A percentile compares a stretch with the other conserved stretches of the same genome.
Conservation (phyloP, 192 early-diverging fungal species). For the Nowakowskiella sp. region DNA sequence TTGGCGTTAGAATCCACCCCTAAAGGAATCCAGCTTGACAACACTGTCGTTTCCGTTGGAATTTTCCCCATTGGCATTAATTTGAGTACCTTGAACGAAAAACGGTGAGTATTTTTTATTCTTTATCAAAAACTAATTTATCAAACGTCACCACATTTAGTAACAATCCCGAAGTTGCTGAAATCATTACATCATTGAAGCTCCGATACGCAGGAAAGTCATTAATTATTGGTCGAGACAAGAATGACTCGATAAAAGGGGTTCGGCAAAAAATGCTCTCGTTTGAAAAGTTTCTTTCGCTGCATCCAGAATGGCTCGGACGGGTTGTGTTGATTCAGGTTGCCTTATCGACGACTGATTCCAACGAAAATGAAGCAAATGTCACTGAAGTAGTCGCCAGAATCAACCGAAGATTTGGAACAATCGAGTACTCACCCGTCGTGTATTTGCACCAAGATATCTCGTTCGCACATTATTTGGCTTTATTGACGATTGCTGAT, state of each 20-base stretch:
- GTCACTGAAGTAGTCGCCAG: conserved; percentile 85
- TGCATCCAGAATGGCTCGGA: conserved; percentile 39
- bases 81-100: conserved; percentile 59
- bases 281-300: conserved; percentile 40
- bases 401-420: conserved; percentile 88
- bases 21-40: conserved; percentile 42
- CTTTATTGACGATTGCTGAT: conserved; percentile 43
- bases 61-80: conserved; percentile 52
- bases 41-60: conserved; percentile 38
- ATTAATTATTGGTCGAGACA: conserved; percentile 47
- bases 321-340: conserved; percentile 91
- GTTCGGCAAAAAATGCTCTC: conserved; percentile 48
- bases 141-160: conserved; percentile 5
- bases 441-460: conserved; percentile 61
- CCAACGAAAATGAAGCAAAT: conserved; percentile 79
- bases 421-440: conserved; percentile 83
- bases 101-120: conserved; percentile 32
- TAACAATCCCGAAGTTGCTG: conserved; percentile 28
- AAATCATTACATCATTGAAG: conserved; percentile 27
- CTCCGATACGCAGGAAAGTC: conserved; percentile 41
- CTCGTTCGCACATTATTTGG: conserved; percentile 43
- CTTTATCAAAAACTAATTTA: background rate
- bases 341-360: conserved; percentile 81
- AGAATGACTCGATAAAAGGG: conserved; percentile 53
- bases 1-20: conserved; percentile 47